Evolutionary conservation across 1,284 basidiomycete genomes (phyloP).

Genomic region (Ceratobasidium sp.): DNA sequence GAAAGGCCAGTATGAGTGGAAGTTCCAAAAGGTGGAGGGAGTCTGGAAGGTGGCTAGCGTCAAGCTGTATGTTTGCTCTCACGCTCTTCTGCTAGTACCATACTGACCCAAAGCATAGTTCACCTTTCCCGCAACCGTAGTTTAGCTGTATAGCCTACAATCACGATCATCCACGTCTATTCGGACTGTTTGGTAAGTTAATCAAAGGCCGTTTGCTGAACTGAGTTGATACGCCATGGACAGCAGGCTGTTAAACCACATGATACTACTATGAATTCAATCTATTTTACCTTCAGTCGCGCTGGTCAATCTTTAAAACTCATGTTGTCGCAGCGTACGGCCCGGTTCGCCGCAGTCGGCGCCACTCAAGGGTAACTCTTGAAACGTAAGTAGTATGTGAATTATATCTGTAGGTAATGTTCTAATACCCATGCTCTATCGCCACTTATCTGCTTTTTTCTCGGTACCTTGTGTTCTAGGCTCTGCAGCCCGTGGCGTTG

Average conservation of each 20-base stretch:
- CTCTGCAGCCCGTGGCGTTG: background rate
- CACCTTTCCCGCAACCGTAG: constrained; percentile 5
- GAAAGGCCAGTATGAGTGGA: constrained; percentile 21
- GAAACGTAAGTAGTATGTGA: background rate
- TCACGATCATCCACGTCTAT: background rate
- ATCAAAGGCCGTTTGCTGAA: background rate
- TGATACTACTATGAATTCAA: constrained; percentile 1
- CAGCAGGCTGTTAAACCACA: background rate
- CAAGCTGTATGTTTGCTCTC: constrained; percentile 14
- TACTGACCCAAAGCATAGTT: background rate
- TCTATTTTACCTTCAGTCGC: background rate
- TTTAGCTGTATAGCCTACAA: background rate
- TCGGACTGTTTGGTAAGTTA: background rate
- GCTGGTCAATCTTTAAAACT: background rate
- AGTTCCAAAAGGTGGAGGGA: constrained; percentile 17
- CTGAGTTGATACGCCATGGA: background rate
- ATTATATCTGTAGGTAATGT: background rate
- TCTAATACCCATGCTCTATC: background rate
- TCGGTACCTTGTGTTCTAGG: background rate
- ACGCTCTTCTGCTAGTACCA: background rate
- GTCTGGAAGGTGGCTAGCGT: constrained; percentile 29
- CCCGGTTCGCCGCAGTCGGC: background rate
- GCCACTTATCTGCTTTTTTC: background rate
- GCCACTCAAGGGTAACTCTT: background rate
- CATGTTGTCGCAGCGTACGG: background rate